Percentiles rank a stretch among this genome's conserved stretches.
phyloP scores from a whole-genome alignment of 495 filamentous ascomycete genomes.

The Penicillium psychrofluorescens region DNA sequence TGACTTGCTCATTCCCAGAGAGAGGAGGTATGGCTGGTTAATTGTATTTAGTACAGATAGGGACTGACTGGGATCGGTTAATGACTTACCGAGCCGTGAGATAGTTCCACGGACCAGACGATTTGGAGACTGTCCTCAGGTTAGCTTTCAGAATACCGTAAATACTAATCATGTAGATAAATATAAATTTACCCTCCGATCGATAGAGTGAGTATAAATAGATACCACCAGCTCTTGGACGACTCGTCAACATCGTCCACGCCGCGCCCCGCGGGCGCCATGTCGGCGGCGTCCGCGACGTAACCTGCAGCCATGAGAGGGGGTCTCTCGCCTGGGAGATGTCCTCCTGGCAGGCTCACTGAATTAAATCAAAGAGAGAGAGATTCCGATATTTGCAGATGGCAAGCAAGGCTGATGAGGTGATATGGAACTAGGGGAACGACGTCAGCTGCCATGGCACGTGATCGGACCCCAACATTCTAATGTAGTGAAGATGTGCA shows the following conservation, averaged over 20 bases:
- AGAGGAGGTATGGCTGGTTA: constrained; percentile 54
- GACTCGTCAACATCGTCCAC: constrained; percentile 15
- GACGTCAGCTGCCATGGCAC: too few species aligned
- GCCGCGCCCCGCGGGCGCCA: constrained; percentile 6
- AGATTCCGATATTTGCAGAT: too few species aligned
- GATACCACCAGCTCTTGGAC: constrained; percentile 73
- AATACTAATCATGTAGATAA: too few species aligned
- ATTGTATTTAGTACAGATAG: not conserved
- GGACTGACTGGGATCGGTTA: not conserved
- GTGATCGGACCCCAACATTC: too few species aligned
- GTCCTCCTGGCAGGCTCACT: too few species aligned
- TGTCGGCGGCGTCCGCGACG: constrained; percentile 8
- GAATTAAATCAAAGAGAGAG: too few species aligned
- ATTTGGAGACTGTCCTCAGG: constrained; percentile 59
- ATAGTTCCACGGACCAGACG: constrained; percentile 89
- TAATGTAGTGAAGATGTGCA: too few species aligned
- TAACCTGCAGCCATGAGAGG: constrained; percentile 25
- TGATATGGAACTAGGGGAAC: too few species aligned
- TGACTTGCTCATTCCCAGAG: constrained; percentile 84
- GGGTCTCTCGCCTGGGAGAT: constrained; percentile 25
- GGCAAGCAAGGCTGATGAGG: too few species aligned
- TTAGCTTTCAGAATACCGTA: too few species aligned
- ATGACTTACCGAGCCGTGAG: constrained; percentile 64
- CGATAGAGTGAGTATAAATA: constrained; percentile 75
- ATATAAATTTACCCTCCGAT: constrained; percentile 55